Evolutionary conservation across 306 rosid genomes (phyloP).

Genomic region (Betula pendula): DNA sequence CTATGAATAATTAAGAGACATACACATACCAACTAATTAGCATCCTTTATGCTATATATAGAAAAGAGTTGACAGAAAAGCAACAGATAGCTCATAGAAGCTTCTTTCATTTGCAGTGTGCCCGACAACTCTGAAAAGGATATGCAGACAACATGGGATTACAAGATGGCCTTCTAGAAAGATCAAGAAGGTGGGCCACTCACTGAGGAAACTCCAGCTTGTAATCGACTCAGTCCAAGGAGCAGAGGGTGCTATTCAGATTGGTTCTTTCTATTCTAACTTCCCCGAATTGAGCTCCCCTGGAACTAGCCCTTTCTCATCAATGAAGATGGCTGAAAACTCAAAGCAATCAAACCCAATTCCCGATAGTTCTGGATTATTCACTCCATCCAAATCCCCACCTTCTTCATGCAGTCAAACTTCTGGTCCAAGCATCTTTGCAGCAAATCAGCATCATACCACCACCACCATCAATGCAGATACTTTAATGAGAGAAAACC

Average conservation of each 20-base stretch:
- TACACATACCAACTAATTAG: too few relatives aligned
- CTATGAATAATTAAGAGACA: neutral
- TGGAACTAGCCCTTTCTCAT: slow-evolving; percentile 14
- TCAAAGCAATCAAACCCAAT: slow-evolving; percentile 20
- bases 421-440: slow-evolving; percentile 28
- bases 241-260: slow-evolving; percentile 63
- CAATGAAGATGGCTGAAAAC: slow-evolving; percentile 22
- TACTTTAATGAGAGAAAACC: slow-evolving; percentile 37
- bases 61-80: neutral
- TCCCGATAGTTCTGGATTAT: slow-evolving; percentile 7
- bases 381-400: slow-evolving; percentile 39
- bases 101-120: slow-evolving; percentile 44
- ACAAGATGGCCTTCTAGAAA: slow-evolving; percentile 68
- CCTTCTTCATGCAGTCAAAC: slow-evolving; percentile 45
- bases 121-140: slow-evolving; percentile 72
- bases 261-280: slow-evolving; percentile 52
- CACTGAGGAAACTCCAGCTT: slow-evolving; percentile 60
- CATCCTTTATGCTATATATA: too few relatives aligned
- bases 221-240: slow-evolving; percentile 69
- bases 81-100: neutral
- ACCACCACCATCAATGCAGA: slow-evolving; percentile 24
- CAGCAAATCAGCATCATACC: slow-evolving; percentile 20
- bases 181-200: slow-evolving; percentile 69
- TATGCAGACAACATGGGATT: slow-evolving; percentile 73
- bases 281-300: slow-evolving; percentile 55